These are phyloP conservation scores for Madurella fahalii DNA, from an alignment of 2,329 filamentous ascomycete species.

Conservation along the genomic window DNA sequence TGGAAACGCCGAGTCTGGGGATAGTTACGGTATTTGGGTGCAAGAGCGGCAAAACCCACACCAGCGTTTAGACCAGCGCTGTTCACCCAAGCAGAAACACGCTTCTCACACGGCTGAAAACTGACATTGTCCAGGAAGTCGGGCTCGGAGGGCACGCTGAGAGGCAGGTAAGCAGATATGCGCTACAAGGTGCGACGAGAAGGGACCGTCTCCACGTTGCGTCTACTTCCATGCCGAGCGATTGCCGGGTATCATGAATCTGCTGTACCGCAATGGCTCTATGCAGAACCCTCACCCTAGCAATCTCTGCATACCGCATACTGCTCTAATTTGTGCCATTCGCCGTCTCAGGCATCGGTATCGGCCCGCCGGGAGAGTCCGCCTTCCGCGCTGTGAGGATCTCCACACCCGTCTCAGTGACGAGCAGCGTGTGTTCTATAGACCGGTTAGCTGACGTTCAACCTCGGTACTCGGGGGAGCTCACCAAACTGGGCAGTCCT, in stretches of 20 bases:
- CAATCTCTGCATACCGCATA: slow-evolving; percentile 36
- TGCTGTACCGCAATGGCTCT: background rate
- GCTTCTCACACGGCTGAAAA: too few relatives aligned
- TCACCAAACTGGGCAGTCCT: slow-evolving; percentile 87
- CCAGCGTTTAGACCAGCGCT: too few relatives aligned
- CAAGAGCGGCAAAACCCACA: slow-evolving; percentile 1
- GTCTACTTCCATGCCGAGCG: background rate
- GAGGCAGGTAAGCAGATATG: background rate
- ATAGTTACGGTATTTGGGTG: background rate
- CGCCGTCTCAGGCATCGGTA: slow-evolving; percentile 48
- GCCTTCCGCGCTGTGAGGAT: slow-evolving; percentile 70
- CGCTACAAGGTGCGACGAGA: background rate
- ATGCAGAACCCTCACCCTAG: background rate
- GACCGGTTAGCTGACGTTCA: background rate
- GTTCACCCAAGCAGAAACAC: too few relatives aligned
- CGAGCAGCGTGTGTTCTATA: slow-evolving; percentile 74
- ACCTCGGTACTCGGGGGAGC: slow-evolving; percentile 28
- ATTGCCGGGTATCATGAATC: slow-evolving; percentile 4
- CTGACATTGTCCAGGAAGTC: too few relatives aligned
- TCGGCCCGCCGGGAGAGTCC: slow-evolving; percentile 71
- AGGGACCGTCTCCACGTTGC: background rate
- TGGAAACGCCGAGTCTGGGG: background rate
- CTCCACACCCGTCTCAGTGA: slow-evolving; percentile 81
- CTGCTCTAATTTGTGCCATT: slow-evolving; percentile 11
- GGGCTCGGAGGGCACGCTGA: background rate